Conservation (phyloP, 73 alveolate genomes). For the Blepharisma japonicum region DNA sequence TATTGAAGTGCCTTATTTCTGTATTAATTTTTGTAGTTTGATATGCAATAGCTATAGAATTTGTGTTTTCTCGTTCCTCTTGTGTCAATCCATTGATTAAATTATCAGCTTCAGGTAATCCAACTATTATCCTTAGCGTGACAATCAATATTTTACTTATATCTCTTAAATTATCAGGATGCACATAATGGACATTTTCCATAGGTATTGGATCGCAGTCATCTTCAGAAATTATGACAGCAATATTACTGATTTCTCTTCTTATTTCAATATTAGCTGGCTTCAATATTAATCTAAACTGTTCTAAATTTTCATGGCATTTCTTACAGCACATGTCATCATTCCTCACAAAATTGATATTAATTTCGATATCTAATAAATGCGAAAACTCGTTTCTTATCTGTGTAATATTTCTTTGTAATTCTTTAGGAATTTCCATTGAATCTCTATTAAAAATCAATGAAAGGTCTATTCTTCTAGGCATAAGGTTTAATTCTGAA, state of each 20-base stretch:
- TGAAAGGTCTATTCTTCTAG: not conserved
- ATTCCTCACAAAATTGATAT: not conserved
- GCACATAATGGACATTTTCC: not conserved
- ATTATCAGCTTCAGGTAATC: not conserved
- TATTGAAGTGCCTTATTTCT: not conserved
- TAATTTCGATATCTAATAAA: not conserved
- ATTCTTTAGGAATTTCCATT: not conserved
- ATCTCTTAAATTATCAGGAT: not conserved
- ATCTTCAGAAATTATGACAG: not conserved
- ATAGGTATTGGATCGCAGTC: not conserved
- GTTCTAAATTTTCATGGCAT: too few species aligned
- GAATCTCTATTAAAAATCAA: not conserved
- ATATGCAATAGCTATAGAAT: not conserved
- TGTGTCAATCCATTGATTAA: not conserved
- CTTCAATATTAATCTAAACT: not conserved
- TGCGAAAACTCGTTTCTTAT: conserved; percentile 13
- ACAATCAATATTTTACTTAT: not conserved
- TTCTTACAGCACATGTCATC: too few species aligned
- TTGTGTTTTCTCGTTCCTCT: not conserved
- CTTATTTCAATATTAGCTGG: not conserved
- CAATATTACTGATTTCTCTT: not conserved
- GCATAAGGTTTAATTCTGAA: not conserved
- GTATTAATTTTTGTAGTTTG: not conserved
- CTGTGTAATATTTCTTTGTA: not conserved
- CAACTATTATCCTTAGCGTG: not conserved